phyloP scores from a whole-genome alignment of 2,329 filamentous ascomycete species.

The Pseudocercospora macadamiae region DNA sequence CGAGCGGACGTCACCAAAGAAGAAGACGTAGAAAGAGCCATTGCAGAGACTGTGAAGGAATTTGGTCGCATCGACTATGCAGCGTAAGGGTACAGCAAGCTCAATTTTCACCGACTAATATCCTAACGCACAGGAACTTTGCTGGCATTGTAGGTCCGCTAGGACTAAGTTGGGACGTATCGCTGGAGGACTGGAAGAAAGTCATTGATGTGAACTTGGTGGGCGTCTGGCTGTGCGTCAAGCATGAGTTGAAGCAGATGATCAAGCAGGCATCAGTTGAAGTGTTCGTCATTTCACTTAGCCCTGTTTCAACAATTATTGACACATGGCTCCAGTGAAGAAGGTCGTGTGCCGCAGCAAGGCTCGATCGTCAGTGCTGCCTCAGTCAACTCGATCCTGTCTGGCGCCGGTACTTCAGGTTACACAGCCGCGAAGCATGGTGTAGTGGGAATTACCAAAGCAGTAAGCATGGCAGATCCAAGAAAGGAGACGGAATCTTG shows the following conservation, averaged over 20 bases:
- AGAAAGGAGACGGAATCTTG: no score
- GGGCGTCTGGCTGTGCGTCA: constrained; percentile 43
- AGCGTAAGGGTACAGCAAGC: constrained; percentile 20
- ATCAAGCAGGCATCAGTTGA: constrained; percentile 37
- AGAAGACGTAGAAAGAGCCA: constrained; percentile 38
- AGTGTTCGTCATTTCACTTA: constrained; percentile 9
- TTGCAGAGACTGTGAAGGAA: constrained; percentile 37
- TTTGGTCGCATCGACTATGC: constrained; percentile 48
- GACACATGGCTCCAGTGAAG: constrained; percentile 16
- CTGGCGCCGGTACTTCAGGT: constrained; percentile 41
- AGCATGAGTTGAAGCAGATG: constrained; percentile 48
- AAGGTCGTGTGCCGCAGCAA: constrained; percentile 28
- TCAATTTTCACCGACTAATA: neutral
- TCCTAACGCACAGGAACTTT: constrained; percentile 28
- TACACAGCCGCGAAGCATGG: constrained; percentile 48
- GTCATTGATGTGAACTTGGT: constrained; percentile 43
- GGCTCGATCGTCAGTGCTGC: constrained; percentile 47
- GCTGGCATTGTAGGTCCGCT: constrained; percentile 41
- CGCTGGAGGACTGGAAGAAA: constrained; percentile 40
- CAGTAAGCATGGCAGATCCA: constrained; percentile 12
- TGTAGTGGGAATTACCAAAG: constrained; percentile 46
- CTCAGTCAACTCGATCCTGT: constrained; percentile 42
- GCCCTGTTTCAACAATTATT: no score
- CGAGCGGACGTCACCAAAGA: constrained; percentile 37
- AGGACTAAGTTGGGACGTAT: constrained; percentile 33